phyloP scores from a whole-genome alignment of 1,284 basidiomycete genomes.

The Fistulina hepatica region DNA sequence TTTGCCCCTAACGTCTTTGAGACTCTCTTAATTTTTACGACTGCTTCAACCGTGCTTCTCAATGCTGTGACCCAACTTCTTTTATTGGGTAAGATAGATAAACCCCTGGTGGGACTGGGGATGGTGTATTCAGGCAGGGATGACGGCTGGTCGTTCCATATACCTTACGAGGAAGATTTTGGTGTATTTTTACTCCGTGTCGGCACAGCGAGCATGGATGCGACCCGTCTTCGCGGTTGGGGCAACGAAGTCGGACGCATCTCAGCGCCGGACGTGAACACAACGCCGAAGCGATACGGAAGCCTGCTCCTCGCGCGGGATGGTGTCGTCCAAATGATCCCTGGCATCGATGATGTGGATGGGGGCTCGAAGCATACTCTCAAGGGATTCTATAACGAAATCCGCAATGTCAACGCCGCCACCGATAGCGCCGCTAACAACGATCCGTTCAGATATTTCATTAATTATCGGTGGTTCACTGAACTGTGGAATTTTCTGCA shows the following conservation, averaged over 20 bases:
- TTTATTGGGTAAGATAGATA: constrained; percentile 30
- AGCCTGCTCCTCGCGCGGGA: constrained; percentile 32
- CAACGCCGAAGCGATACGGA: constrained; percentile 18
- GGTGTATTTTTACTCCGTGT: constrained; percentile 56
- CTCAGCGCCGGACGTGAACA: constrained; percentile 24
- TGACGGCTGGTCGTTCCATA: constrained; percentile 15
- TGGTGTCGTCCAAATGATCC: constrained; percentile 24
- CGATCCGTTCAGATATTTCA: constrained; percentile 1
- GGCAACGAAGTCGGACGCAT: constrained; percentile 58
- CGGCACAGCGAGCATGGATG: constrained; percentile 63
- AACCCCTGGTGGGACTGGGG: constrained; percentile 27
- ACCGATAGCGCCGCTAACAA: constrained; percentile 21
- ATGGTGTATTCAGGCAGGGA: constrained; percentile 10
- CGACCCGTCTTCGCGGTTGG: constrained; percentile 56
- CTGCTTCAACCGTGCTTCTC: constrained; percentile 43
- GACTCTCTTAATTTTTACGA: constrained; percentile 42
- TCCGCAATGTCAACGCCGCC: constrained; percentile 32
- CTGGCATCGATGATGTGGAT: constrained; percentile 7
- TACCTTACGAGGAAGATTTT: constrained; percentile 60
- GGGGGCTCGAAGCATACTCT: constrained; percentile 2
- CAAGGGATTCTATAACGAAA: constrained; percentile 39
- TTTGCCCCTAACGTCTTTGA: constrained; percentile 64
- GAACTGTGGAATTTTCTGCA: constrained; percentile 34
- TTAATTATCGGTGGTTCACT: constrained; percentile 29
- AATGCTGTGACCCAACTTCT: constrained; percentile 56